Evolutionary conservation across 176 grass and related monocot genomes (phyloP), one percentile per base, ranked within the genome.

Genomic region (Phyllostachys edulis): DNA sequence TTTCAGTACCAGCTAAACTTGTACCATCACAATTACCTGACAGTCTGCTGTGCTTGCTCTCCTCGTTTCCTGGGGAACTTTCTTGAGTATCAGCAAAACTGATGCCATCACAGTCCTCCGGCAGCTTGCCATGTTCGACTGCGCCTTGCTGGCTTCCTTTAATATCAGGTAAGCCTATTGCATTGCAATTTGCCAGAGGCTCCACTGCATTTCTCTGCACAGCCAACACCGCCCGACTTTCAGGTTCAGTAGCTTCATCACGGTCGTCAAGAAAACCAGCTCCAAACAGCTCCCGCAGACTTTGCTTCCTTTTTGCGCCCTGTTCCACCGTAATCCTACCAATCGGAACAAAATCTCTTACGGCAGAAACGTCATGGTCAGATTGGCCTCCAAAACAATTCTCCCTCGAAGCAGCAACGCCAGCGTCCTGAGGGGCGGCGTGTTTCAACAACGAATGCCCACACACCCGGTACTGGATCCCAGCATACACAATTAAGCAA

Each of bases 231-330:
- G 6, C 37, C 2, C 12, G 26, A 29, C 7, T 40, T 16, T 88
- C 68, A 34, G 42, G 39, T 65, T 64, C 45, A 63, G 44, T 39
- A 21, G 2, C 46, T 29, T 87, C 71, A 0, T 67, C 55, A 70
- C 11, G 54, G 17, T 7, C 44, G 50, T 67, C 65, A 46, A 90
- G 85, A 87, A 94, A 82, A 26, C 61, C 68, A 5, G 20, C 51
- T 21, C 86, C 84, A 20, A 87, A 85, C 71, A 86, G 24, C n/a
- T 66, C 32, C 50, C 79, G 41, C 51, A 92, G 79, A 26, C 73
- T 91, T 47, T 75, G 81, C 74, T 90, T 97, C 73, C 84, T 88
- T 88, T 89, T 95, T 1, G 73, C 62, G 40, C 49, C 44, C 0
- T n/a, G 57, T 21, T 66, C 12, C 0, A 16, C 46, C 5, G 0